phyloP scores from a whole-genome alignment of 345 rosid species.

The Noccaea bulbosa region DNA sequence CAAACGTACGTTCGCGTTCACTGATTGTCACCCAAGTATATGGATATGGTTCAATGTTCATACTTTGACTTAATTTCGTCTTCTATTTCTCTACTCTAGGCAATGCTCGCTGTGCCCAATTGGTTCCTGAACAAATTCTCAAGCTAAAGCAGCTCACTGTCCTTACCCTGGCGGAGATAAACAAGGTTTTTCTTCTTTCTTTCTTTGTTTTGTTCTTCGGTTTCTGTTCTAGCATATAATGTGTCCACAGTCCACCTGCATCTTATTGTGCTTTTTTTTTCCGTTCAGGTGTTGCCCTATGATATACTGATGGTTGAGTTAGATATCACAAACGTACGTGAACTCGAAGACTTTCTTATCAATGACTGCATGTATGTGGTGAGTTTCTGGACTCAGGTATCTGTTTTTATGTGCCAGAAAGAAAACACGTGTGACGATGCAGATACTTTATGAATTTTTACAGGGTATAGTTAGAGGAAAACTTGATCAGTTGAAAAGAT shows the following conservation, averaged over 20 bases:
- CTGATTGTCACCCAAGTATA: too few species aligned
- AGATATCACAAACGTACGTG: conserved; percentile 84
- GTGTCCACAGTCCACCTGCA: conserved; percentile 11
- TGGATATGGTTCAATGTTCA: neutral
- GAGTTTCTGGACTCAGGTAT: conserved; percentile 41
- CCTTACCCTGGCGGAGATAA: conserved; percentile 81
- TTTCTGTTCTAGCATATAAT: neutral
- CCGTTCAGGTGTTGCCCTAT: conserved; percentile 72
- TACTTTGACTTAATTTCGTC: neutral
- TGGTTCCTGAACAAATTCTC: conserved; percentile 80
- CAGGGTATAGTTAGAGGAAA: conserved; percentile 97
- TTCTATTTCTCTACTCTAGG: conserved; percentile 46
- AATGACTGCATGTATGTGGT: conserved; percentile 96
- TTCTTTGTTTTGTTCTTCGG: neutral
- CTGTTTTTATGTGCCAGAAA: neutral
- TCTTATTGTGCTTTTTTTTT: conserved; percentile 18
- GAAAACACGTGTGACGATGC: neutral
- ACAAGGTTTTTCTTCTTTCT: conserved; percentile 56
- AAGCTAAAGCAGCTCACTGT: conserved; percentile 94
- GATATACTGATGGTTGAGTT: conserved; percentile 84
- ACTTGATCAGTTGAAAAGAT: conserved; percentile 87
- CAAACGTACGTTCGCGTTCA: conserved; percentile 62
- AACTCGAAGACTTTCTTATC: conserved; percentile 95
- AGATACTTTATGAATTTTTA: conserved; percentile 8
- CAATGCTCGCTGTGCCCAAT: conserved; percentile 51